Conservation (phyloP, 805 yeast species). For the Zygoascus tannicola region DNA sequence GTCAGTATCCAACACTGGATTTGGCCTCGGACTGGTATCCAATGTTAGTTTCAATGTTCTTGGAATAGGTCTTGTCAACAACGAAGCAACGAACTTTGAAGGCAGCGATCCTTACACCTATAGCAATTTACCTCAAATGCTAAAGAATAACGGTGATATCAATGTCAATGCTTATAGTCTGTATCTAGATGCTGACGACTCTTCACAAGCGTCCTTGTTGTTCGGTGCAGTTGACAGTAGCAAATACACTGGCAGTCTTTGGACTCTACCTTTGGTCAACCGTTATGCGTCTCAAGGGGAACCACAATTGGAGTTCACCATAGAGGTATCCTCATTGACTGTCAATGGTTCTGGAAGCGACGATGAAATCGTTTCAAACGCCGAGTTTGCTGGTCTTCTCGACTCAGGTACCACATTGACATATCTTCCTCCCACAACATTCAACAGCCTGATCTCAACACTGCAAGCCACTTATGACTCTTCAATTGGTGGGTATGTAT, state of each 20-base stretch:
- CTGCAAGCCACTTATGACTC: slow-evolving; percentile 9
- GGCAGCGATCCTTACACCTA: slow-evolving; percentile 11
- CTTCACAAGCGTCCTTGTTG: slow-evolving; percentile 30
- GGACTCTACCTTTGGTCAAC: slow-evolving; percentile 27
- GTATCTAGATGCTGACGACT: slow-evolving; percentile 33
- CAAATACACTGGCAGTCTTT: slow-evolving; percentile 14
- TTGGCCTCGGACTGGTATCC: slow-evolving; percentile 1
- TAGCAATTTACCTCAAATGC: slow-evolving; percentile 27
- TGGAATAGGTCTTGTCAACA: slow-evolving; percentile 12
- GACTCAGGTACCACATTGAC: slow-evolving; percentile 51
- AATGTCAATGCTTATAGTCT: slow-evolving; percentile 36
- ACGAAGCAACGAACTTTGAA: slow-evolving; percentile 29
- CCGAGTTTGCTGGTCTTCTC: slow-evolving; percentile 33
- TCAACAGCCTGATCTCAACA: slow-evolving; percentile 13
- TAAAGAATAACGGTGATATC: slow-evolving; percentile 35
- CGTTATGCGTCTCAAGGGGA: background rate
- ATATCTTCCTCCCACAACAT: slow-evolving; percentile 35
- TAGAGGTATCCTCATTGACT: slow-evolving; percentile 13
- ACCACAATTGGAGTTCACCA: slow-evolving; percentile 5
- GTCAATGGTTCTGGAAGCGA: slow-evolving; percentile 1
- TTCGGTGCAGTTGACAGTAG: slow-evolving; percentile 35
- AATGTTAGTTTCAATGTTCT: background rate
- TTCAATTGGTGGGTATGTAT: slow-evolving; percentile 1
- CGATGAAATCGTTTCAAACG: background rate
- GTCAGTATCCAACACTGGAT: background rate